Evolutionary conservation across 129 eudicot genomes (phyloP), one percentile per base, ranked within the genome.

Genomic region (Silybum marianum): DNA sequence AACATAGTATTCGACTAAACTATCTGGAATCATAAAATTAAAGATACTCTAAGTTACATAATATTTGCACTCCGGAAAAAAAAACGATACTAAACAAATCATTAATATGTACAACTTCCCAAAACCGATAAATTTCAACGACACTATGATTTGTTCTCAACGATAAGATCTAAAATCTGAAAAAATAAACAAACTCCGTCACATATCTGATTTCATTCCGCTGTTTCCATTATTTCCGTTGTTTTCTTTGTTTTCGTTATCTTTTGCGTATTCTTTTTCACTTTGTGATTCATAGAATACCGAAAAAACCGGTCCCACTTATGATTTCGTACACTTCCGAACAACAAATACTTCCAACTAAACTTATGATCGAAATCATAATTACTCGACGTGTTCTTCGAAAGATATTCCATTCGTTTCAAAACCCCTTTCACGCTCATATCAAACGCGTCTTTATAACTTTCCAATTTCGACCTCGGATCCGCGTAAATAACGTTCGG

Each of bases 301-400:
- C 36, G 28, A 78, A 95, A 95, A 82, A 81, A 95, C 69, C 77
- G 87, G 87, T 95, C 99, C 99, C 99, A 95, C 21, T 85, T 87
- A 86, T 95, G 97, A 25, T 76, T 58, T 18, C 74, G 48, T n/a
- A 78, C 80, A 46, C 81, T 82, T 32, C 97, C 98, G 81, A 87
- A 88, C 79, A 88, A 84, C 34, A 74, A 76, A 63, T 90, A 91
- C 82, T 95, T 91, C 99, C 99, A 95, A 70, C 93, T 90, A 60
- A 24, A 39, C 22, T 84, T 90, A 72, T 88, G 90, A 79, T 90
- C 89, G 81, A 88, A 74, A 23, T 75, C 92, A 26, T 36, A 51
- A 72, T n/a, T n/a, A n/a, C 92, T 88, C 0, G 81, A 62, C 18
- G 76, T 80, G 84, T 72, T 88, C n/a, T 69, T 87, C 69, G 58